Conservation (phyloP, 164 flowering plant species). For the Vitis rupestris region DNA sequence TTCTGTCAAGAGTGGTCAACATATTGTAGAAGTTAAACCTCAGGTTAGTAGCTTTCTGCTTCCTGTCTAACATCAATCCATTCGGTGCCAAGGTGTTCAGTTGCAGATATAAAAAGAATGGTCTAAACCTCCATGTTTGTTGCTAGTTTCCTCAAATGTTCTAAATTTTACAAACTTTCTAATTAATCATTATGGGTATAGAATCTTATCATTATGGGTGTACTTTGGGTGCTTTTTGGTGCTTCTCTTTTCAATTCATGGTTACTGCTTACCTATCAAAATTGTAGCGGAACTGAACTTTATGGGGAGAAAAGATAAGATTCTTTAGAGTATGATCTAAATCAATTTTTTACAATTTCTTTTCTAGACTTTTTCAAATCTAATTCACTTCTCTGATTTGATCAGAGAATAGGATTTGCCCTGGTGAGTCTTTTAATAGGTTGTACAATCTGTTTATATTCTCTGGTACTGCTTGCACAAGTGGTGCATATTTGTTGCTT, state of each 20-base stretch:
- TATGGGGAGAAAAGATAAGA: neutral
- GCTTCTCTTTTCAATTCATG: too few species aligned
- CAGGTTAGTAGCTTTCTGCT: constrained; percentile 32
- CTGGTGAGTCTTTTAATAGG: too few species aligned
- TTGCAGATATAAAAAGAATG: too few species aligned
- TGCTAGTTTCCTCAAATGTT: neutral
- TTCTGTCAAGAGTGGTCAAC: constrained; percentile 55
- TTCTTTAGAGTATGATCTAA: neutral
- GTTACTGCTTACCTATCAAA: too few species aligned
- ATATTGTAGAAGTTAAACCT: constrained; percentile 60
- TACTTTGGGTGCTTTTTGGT: too few species aligned
- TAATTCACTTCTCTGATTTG: neutral
- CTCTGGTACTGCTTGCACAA: too few species aligned
- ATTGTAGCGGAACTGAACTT: neutral
- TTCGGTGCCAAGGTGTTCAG: neutral
- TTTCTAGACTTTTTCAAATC: neutral
- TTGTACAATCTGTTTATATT: too few species aligned
- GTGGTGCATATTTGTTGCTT: too few species aligned
- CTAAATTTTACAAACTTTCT: neutral
- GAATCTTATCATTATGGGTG: neutral
- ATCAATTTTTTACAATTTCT: neutral
- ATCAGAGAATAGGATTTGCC: neutral
- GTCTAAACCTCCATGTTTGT: neutral
- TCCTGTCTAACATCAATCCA: neutral
- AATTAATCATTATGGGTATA: neutral